Percentiles rank a stretch among this genome's conserved stretches.
Evolutionary conservation across 345 rosid genomes (phyloP).

Genomic region (Eucalyptus curtisii): DNA sequence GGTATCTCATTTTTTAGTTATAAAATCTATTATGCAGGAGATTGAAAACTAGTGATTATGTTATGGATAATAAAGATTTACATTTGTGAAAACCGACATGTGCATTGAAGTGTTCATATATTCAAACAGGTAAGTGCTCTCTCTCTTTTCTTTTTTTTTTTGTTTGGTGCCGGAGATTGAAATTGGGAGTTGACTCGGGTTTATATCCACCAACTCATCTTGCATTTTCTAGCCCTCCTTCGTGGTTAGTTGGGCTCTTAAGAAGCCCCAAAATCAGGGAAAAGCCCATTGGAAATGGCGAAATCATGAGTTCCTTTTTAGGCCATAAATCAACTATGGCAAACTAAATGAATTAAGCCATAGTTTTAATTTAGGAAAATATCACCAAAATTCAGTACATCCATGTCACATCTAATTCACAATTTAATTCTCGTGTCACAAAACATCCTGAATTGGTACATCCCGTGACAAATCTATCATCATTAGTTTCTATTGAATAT

Average conservation of each 20-base stretch:
- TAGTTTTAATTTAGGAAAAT: neutral
- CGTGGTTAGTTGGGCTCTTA: neutral
- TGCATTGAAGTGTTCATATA: neutral
- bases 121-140: neutral
- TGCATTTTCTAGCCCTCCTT: neutral
- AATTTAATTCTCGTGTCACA: neutral
- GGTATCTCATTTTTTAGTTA: neutral
- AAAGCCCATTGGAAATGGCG: neutral
- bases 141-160: neutral
- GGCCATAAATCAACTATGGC: neutral
- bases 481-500: neutral
- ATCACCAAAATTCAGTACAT: neutral
- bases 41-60: neutral
- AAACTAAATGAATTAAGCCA: neutral
- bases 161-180: neutral
- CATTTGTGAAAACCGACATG: neutral
- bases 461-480: fast-evolving
- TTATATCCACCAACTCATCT: neutral
- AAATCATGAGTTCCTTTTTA: neutral
- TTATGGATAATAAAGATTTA: neutral
- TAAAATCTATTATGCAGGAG: neutral
- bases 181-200: neutral
- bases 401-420: neutral
- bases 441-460: fast-evolving
- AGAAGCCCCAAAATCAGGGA: neutral